Base-by-base conservation (phyloP, 208 protist species). In the Acanthamoeba sp. region DNA sequence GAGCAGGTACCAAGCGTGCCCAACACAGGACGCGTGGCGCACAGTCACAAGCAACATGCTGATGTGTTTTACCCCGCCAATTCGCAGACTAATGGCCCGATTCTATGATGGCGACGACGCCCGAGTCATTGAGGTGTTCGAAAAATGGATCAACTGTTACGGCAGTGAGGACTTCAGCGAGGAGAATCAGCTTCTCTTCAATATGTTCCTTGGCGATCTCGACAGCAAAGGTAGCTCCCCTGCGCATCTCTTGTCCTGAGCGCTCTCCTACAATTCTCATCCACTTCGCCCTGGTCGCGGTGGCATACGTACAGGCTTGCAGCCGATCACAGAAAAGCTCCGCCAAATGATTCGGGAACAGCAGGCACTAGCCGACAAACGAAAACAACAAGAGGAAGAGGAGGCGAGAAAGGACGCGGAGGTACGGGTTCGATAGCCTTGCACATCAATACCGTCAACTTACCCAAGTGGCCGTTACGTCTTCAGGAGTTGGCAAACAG, bases 171-270 rank as follows among this genome's bases (percentile, higher is more conserved):
- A 94, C 52, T 94, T 94, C 40, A 69, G 20, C 6, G 90, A 94
- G n/a, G 90, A 94, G 69, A 85, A 80, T 18, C 36, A 85, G 18
- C 45, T 94, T 29, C 90, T 94, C 73, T 94, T 94, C 90, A 80
- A 85, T 50, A 94, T 94, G 90, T 94, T 94, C 69, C 73, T 94
- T 7, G n/a, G 32, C 6, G 90, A 94, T 16, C 69, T 94, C 32
- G 48, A 59, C 57, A 38, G 29, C 38, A 94, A 94, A 85, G 90
- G 89, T 84, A n/a, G 38, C n/a, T n/a, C 16, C n/a, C n/a, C n/a
- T n/a, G n/a, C 20, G 10, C 52, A 59, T 59, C 20, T 20, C 10
- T 59, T 59, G n/a, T n/a, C 52, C 20, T 59, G 10, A 10, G 10
- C 20, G 10, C 52, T 59, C 20, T 59, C 52, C 20, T 59, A 10